Conservation (phyloP, 75 land plant species). For the Cryptomeria japonica region DNA sequence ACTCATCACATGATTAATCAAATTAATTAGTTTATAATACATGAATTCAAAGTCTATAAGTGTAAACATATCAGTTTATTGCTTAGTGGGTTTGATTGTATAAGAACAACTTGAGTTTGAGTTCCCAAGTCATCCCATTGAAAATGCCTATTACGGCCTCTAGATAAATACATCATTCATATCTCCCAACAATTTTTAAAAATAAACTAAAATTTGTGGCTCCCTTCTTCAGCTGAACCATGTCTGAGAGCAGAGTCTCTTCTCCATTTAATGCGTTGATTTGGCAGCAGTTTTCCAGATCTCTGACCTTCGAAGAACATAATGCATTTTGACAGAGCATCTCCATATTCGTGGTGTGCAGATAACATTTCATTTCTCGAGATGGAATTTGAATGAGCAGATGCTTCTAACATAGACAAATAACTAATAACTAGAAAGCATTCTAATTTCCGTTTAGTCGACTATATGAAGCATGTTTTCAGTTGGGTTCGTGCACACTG, state of each 20-base stretch:
- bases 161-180: not conserved
- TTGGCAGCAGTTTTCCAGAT: constrained; percentile 19
- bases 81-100: too few species aligned
- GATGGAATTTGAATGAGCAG: not conserved
- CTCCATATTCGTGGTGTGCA: not conserved
- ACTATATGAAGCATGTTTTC: too few species aligned
- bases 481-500: too few species aligned
- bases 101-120: too few species aligned
- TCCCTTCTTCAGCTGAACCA: constrained; percentile 11
- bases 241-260: constrained; percentile 27
- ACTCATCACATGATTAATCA: not conserved
- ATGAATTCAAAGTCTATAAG: too few species aligned
- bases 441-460: not conserved
- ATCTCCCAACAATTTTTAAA: too few species aligned
- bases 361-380: not conserved
- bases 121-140: not conserved
- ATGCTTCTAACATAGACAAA: not conserved
- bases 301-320: constrained; percentile 21
- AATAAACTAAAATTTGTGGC: too few species aligned
- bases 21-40: too few species aligned
- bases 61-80: too few species aligned
- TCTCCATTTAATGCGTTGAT: constrained; percentile 26
- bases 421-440: not conserved
- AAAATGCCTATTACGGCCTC: too few species aligned
- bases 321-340: too few species aligned